Evolutionary conservation across 2,329 filamentous ascomycete genomes (phyloP).

Genomic region (Calonectria ilicicola): DNA sequence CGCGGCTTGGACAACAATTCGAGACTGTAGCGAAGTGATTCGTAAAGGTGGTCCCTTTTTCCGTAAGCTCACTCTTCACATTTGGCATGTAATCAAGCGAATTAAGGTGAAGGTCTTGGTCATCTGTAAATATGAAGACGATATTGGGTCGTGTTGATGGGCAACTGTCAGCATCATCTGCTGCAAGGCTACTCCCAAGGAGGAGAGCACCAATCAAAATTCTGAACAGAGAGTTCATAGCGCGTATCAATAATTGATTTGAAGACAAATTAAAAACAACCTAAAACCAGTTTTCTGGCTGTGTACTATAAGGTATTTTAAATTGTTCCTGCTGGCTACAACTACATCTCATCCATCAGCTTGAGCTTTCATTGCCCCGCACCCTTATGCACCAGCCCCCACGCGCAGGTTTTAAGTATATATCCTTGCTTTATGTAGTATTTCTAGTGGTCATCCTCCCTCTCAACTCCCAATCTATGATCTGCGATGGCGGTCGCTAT

Average conservation of each 20-base stretch:
- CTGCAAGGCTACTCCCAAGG: background rate
- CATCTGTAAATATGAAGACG: conserved; percentile 23
- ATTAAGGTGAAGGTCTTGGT: conserved; percentile 20
- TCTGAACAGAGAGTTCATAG: background rate
- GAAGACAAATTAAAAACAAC: background rate
- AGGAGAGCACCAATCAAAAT: background rate
- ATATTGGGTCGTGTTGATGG: conserved; percentile 9
- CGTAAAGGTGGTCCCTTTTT: conserved; percentile 10
- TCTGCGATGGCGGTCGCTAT: background rate
- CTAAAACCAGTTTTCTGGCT: background rate
- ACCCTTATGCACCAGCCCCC: background rate
- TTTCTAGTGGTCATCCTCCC: background rate
- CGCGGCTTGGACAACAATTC: conserved; percentile 17
- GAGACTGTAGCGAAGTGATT: conserved; percentile 20
- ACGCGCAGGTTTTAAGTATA: background rate
- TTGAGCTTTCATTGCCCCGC: background rate
- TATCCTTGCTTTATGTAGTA: background rate
- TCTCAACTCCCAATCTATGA: background rate
- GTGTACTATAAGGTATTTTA: background rate
- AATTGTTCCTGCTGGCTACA: background rate
- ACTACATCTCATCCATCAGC: too few species aligned
- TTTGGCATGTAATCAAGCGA: conserved; percentile 18
- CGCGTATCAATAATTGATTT: background rate
- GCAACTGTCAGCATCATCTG: background rate
- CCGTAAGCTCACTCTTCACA: background rate